Conservation (phyloP, 116 monocot genomes). For the Dioscorea cayenensis region DNA sequence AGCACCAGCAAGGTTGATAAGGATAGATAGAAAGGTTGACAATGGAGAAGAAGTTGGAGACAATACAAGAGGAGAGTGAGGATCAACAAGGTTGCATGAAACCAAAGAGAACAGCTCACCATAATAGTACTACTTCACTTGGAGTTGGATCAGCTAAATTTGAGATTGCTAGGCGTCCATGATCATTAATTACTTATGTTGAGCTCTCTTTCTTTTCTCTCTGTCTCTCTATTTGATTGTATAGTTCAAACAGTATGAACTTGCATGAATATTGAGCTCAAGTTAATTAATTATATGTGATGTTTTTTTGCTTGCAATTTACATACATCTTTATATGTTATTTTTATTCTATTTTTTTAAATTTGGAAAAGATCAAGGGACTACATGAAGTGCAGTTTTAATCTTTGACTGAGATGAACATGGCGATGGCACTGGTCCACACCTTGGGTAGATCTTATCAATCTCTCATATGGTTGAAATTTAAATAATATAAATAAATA, state of each 20-base stretch:
- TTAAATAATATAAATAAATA: too few relatives aligned
- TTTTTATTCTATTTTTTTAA: too few relatives aligned
- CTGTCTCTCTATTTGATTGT: not conserved
- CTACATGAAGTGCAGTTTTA: too few relatives aligned
- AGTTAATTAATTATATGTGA: too few relatives aligned
- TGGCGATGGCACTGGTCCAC: too few relatives aligned
- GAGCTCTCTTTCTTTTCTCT: not conserved
- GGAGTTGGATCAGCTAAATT: not conserved
- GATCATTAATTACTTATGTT: not conserved
- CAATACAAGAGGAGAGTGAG: slow-evolving; percentile 24
- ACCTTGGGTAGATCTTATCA: too few relatives aligned
- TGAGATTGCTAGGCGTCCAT: not conserved
- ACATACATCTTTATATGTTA: too few relatives aligned
- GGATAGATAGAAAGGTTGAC: slow-evolving; percentile 7
- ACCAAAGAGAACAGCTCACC: not conserved
- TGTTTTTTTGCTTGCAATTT: too few relatives aligned
- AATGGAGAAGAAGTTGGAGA: slow-evolving; percentile 24
- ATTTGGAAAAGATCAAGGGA: too few relatives aligned
- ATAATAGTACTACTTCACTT: not conserved
- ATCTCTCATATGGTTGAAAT: too few relatives aligned
- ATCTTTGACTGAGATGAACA: too few relatives aligned
- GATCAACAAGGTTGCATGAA: not conserved
- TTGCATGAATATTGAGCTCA: too few relatives aligned
- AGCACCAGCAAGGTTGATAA: slow-evolving; percentile 6
- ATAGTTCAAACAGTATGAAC: not conserved